A percentile compares a stretch with the other conserved stretches of the same genome.
phyloP scores from a whole-genome alignment of 78 protist genomes.

The Cavenderia fasciculata region DNA sequence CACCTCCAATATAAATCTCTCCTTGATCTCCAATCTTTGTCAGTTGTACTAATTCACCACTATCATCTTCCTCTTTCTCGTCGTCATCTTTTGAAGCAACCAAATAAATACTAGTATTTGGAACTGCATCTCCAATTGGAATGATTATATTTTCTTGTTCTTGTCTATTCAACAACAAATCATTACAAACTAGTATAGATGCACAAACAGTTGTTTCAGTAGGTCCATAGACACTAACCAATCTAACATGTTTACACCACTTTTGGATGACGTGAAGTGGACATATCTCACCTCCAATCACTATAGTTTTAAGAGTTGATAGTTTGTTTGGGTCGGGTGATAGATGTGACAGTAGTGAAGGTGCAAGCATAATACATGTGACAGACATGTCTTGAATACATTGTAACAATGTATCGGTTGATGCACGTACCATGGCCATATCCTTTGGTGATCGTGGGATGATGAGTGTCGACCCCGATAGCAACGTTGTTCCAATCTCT shows the following conservation, averaged over 20 bases:
- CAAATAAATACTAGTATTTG: neutral
- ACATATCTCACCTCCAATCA: conserved; percentile 74
- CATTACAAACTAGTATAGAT: conserved; percentile 1
- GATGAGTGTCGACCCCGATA: conserved; percentile 19
- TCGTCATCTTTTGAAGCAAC: too few species aligned
- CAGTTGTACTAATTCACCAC: neutral
- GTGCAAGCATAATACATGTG: conserved; percentile 44
- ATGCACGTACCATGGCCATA: conserved; percentile 11
- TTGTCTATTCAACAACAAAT: conserved; percentile 10
- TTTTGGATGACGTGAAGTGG: conserved; percentile 10
- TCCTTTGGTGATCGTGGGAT: conserved; percentile 3
- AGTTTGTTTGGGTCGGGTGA: neutral
- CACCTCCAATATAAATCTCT: conserved; percentile 52
- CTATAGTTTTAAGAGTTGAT: conserved; percentile 30
- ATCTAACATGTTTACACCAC: conserved; percentile 22
- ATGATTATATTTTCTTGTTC: too few species aligned
- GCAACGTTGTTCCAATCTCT: conserved; percentile 44
- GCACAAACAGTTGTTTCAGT: conserved; percentile 73
- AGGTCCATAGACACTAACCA: conserved; percentile 76
- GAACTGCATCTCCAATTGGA: conserved; percentile 23
- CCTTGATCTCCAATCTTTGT: conserved; percentile 7
- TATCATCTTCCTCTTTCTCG: too few species aligned
- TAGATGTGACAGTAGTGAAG: conserved; percentile 44
- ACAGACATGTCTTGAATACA: neutral
- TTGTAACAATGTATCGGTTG: neutral